Base-by-base conservation (phyloP, 176 grass and related monocot species). In the Lolium perenne region DNA sequence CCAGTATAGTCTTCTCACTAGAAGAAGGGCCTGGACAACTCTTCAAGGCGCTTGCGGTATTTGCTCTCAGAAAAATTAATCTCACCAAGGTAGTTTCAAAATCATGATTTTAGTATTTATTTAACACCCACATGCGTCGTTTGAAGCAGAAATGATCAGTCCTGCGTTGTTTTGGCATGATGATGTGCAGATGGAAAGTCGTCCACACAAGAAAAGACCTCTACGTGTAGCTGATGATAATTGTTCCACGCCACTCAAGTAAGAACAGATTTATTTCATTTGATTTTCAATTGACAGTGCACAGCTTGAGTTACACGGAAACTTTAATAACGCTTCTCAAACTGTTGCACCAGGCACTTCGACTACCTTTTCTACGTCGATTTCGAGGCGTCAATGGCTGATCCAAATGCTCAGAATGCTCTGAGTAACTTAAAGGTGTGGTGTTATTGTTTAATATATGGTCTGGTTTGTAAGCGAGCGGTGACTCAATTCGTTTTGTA, bases 11-110 rank as follows among this genome's bases (percentile, higher is more conserved):
- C 32, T 35, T 35, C 32, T 35, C 32, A 35, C 32, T 95, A 20
- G 95, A 98, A 93, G 95, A 98, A 86, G 95, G 95, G 6, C 95
- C 93, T 25, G 95, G 93, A 35, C 72, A 93, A 65, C 93, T 95
- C 58, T 98, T 98, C 78, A 98, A 93, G 86, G 89, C 89, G 43
- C 80, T 98, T 76, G 93, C 93, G 35, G 91, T 95, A 16, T 98
- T 98, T 87, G 93, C 93, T 56, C 75, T 98, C 71, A 82, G 91
- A 57, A 85, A 92, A 85, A 93, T 98, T 62, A 98, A 95, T 74
- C 93, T 98, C 23, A 95, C 93, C 64, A 97, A 97, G 91, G 95
- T 91, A 77, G 66, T 17, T 80, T 84, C 56, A 84, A 77, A 41
- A 10, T 73, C 29, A 65, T 82, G 57, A 35, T 86, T 78, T 77